Percentiles rank a stretch among this genome's conserved stretches.
These are phyloP conservation scores for Cutaneotrichosporon sp. DNA, from an alignment of 1,284 basidiomycete genomes.

Conservation along the genomic window DNA sequence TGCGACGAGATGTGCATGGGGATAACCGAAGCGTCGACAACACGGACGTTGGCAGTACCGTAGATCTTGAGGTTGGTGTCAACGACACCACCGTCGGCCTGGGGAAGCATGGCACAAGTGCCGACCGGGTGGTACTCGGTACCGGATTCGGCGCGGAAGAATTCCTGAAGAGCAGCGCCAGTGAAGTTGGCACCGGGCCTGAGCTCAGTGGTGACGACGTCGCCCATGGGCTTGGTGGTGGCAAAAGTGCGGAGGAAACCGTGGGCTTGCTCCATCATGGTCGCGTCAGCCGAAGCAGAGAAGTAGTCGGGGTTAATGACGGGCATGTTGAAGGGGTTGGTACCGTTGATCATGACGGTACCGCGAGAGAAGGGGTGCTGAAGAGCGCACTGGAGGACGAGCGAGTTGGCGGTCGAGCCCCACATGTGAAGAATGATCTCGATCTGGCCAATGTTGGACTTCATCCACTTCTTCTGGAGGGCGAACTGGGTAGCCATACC, in stretches of 20 bases:
- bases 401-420: constrained; percentile 27
- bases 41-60: constrained; percentile 59
- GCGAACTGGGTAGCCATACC: constrained; percentile 44
- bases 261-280: constrained; percentile 40
- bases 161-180: constrained; percentile 42
- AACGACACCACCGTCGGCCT: constrained; percentile 64
- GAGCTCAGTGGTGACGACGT: constrained; percentile 36
- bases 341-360: constrained; percentile 58
- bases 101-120: constrained; percentile 66
- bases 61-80: constrained; percentile 64
- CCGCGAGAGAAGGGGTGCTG: constrained; percentile 54
- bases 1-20: constrained; percentile 54
- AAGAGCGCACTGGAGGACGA: constrained; percentile 42
- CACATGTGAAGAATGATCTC: constrained; percentile 51
- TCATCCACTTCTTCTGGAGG: constrained; percentile 42
- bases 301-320: constrained; percentile 66
- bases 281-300: constrained; percentile 45
- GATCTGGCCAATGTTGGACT: constrained; percentile 43
- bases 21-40: constrained; percentile 55
- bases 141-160: constrained; percentile 39
- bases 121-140: constrained; percentile 62
- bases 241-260: constrained; percentile 43
- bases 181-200: constrained; percentile 21
- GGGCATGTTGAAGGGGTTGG: constrained; percentile 60
- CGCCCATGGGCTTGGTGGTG: constrained; percentile 36